Conservation (phyloP, 2,329 filamentous ascomycete species). For the Sporothrix pallida region DNA sequence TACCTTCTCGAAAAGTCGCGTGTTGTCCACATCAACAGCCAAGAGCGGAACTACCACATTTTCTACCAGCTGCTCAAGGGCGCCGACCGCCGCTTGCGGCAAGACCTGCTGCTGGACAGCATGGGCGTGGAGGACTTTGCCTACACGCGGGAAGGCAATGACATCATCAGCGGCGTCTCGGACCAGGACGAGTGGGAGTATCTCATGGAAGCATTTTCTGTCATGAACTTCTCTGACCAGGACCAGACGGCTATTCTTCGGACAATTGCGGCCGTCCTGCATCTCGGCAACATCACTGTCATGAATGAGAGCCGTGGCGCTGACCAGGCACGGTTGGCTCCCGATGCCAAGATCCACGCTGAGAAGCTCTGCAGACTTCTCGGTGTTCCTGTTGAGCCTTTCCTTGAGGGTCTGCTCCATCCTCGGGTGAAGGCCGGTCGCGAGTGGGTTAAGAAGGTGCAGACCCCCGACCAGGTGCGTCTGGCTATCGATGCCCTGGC, state of each 20-base stretch:
- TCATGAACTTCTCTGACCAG: conserved; percentile 90
- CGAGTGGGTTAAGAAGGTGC: conserved; percentile 98
- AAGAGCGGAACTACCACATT: conserved; percentile 94
- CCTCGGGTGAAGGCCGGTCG: conserved; percentile 93
- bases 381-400: conserved; percentile 82
- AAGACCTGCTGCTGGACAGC: conserved; percentile 75
- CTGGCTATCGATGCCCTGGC: conserved; percentile 87
- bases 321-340: conserved; percentile 83
- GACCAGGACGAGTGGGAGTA: conserved; percentile 89
- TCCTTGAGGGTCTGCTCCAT: conserved; percentile 86
- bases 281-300: conserved; percentile 89
- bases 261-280: conserved; percentile 88
- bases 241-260: conserved; percentile 84
- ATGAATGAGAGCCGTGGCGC: conserved; percentile 88
- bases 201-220: conserved; percentile 86
- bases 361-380: conserved; percentile 81
- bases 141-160: conserved; percentile 90
- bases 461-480: conserved; percentile 94
- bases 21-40: conserved; percentile 83
- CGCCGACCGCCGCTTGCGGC: conserved; percentile 73
- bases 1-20: conserved; percentile 98
- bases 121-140: conserved; percentile 84
- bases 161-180: conserved; percentile 87
- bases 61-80: conserved; percentile 96
- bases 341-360: conserved; percentile 76